A percentile compares a stretch with the other conserved stretches of the same genome.
These are phyloP conservation scores for Penicillium capsulatum DNA, from an alignment of 2,329 filamentous ascomycete species.

Conservation along the genomic window DNA sequence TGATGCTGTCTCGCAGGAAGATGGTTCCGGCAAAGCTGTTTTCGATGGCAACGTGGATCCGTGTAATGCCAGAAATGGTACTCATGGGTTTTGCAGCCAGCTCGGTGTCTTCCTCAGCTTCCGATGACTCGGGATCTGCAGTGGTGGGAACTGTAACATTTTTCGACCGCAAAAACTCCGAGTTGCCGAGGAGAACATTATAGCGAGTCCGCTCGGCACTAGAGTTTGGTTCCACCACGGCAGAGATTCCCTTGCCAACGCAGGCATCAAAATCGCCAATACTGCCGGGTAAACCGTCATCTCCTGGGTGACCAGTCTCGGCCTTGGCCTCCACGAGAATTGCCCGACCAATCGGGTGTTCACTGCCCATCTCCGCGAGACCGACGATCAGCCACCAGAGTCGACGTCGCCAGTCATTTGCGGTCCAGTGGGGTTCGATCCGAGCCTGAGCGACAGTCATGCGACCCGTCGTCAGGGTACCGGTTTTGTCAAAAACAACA, in stretches of 20 bases:
- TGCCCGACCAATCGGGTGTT: slow-evolving; percentile 92
- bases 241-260: slow-evolving; percentile 81
- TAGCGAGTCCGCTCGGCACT: slow-evolving; percentile 67
- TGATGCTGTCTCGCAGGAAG: slow-evolving; percentile 84
- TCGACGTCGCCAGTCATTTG: slow-evolving; percentile 62
- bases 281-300: slow-evolving; percentile 74
- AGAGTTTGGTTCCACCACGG: slow-evolving; percentile 71
- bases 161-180: slow-evolving; percentile 68
- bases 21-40: slow-evolving; percentile 75
- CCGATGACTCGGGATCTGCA: slow-evolving; percentile 34
- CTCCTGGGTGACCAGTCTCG: slow-evolving; percentile 66
- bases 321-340: slow-evolving; percentile 71
- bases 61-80: slow-evolving; percentile 67
- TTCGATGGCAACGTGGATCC: slow-evolving; percentile 87
- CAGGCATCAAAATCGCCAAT: slow-evolving; percentile 78
- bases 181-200: slow-evolving; percentile 78
- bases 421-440: slow-evolving; percentile 65
- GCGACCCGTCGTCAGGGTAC: slow-evolving; percentile 87
- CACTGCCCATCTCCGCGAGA: slow-evolving; percentile 90
- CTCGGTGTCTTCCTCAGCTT: slow-evolving; percentile 17
- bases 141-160: slow-evolving; percentile 52
- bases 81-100: slow-evolving; percentile 32
- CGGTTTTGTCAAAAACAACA: slow-evolving; percentile 92
- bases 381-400: slow-evolving; percentile 97
- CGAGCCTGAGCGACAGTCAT: slow-evolving; percentile 81